Percentiles rank a stretch among this genome's conserved stretches.
phyloP scores from a whole-genome alignment of 208 protist species.

The Balamuthia mandrillaris region DNA sequence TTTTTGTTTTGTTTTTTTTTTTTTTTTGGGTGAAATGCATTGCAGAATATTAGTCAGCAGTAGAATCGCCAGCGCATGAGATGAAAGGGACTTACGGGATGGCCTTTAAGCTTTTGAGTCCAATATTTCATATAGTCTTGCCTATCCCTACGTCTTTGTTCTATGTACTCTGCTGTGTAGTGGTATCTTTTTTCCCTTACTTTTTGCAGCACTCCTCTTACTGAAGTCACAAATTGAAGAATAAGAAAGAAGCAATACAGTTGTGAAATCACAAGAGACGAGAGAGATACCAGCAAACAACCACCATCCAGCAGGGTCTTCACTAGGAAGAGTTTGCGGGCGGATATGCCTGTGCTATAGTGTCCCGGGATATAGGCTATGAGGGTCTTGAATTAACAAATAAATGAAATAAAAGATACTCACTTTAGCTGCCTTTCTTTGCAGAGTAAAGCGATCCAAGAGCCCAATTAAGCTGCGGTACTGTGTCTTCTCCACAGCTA shows the following conservation, averaged over 20 bases:
- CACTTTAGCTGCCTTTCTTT: constrained; percentile 22
- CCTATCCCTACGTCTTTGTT: neutral
- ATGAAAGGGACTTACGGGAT: neutral
- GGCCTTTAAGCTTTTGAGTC: neutral
- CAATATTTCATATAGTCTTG: constrained; percentile 30
- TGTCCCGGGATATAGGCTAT: neutral
- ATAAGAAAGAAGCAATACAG: too few species aligned
- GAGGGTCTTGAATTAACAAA: neutral
- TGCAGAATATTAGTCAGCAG: too few species aligned
- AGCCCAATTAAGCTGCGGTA: constrained; percentile 48
- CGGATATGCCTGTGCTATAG: neutral
- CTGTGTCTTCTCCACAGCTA: constrained; percentile 44
- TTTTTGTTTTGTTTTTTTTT: too few species aligned
- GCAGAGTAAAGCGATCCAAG: constrained; percentile 34
- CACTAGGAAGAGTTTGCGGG: neutral
- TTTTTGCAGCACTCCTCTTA: neutral
- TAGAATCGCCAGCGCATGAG: neutral
- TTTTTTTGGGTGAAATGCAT: too few species aligned
- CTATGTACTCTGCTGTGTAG: constrained; percentile 9
- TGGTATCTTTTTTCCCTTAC: neutral
- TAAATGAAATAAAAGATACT: neutral
- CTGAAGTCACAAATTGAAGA: neutral
- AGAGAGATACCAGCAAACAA: neutral
- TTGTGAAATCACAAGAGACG: neutral
- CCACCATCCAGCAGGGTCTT: constrained; percentile 14